Conservation (phyloP, 73 alveolate species). For the Paramecium sonneborni region DNA sequence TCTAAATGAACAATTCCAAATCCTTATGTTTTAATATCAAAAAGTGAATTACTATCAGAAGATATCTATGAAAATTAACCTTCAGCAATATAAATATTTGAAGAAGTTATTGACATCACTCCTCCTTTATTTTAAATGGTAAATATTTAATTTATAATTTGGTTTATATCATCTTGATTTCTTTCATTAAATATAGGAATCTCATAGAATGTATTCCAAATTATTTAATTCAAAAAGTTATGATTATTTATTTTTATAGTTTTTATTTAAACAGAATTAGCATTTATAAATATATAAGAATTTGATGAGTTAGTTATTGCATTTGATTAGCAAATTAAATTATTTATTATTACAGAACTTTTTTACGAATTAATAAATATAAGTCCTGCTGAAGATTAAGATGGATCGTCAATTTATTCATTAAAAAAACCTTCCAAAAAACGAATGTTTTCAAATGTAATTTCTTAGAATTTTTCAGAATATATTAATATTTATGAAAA, state of each 20-base stretch:
- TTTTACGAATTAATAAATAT: neutral
- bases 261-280: neutral
- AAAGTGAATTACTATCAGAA: neutral
- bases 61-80: neutral
- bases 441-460: neutral
- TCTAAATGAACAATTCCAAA: neutral
- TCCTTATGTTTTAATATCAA: neutral
- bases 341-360: neutral
- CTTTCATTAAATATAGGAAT: neutral
- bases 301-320: neutral
- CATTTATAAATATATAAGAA: neutral
- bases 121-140: neutral
- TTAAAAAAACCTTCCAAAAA: neutral
- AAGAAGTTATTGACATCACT: neutral
- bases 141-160: neutral
- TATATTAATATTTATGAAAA: neutral
- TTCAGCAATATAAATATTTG: neutral
- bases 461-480: neutral
- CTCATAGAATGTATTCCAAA: neutral
- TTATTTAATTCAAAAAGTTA: neutral
- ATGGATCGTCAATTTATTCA: neutral
- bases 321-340: neutral
- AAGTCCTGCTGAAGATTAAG: neutral
- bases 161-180: neutral
- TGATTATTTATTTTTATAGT: neutral